phyloP scores from a whole-genome alignment of 805 yeast genomes.

The Huiozyma sinensis region DNA sequence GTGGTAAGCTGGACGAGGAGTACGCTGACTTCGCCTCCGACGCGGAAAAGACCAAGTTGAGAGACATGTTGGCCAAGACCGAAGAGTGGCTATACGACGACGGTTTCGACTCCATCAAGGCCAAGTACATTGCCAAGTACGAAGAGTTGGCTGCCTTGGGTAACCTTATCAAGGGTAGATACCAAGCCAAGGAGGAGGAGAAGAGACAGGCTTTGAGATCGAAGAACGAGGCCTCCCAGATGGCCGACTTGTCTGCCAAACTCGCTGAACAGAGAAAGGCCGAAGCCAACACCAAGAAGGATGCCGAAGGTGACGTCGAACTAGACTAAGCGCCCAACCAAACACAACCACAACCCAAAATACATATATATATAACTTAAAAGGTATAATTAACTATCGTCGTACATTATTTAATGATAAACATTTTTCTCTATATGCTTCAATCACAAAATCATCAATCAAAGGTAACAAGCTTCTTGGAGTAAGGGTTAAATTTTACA shows the following conservation, averaged over 20 bases:
- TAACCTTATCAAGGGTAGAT: constrained; percentile 91
- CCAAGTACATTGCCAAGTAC: constrained; percentile 92
- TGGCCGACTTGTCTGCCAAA: constrained; percentile 74
- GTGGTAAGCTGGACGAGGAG: constrained; percentile 92
- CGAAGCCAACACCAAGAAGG: constrained; percentile 25
- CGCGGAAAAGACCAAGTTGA: constrained; percentile 75
- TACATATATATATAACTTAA: background rate
- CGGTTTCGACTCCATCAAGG: constrained; percentile 93
- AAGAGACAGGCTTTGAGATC: constrained; percentile 79
- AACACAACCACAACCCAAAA: background rate
- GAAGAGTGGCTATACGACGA: constrained; percentile 99
- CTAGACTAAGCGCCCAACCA: constrained; percentile 17
- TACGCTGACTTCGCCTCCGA: constrained; percentile 82
- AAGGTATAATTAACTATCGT: no score
- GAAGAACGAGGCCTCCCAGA: constrained; percentile 79
- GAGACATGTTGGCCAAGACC: constrained; percentile 64
- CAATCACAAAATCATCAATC: no score
- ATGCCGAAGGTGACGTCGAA: constrained; percentile 33
- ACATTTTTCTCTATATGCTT: no score
- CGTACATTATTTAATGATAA: no score
- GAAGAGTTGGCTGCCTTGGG: constrained; percentile 94
- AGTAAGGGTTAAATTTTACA: no score
- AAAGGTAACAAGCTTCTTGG: no score
- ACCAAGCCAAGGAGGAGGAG: constrained; percentile 88
- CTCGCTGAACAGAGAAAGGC: constrained; percentile 70